Evolutionary conservation across 805 yeast species (phyloP), one percentile per base, ranked within the genome.

Genomic region (Groenewaldozyma salmanticensis): DNA sequence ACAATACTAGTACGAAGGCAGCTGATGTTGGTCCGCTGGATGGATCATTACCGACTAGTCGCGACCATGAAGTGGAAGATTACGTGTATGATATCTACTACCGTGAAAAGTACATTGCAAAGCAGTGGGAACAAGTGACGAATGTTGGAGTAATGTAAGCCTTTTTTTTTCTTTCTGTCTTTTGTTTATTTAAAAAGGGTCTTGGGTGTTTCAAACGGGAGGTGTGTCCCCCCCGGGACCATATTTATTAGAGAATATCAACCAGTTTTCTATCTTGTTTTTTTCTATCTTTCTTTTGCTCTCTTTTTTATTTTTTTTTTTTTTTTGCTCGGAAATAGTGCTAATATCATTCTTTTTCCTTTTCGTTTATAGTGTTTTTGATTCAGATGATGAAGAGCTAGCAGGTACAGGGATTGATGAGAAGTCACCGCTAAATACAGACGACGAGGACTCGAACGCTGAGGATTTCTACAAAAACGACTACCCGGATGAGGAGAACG

Each of bases 41-140:
- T n/a, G 27, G 13, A 4, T 9, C 21, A n/a, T 6, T 15, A 6
- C 39, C 33, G 13, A 16, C 31, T n/a, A 27, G 9, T 21, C 29
- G 31, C 11, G 57, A 55, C 31, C 44, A 48, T 11, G 67, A 57
- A 36, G 62, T 62, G 3, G 64, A 72, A n/a, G 95, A 84, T 34
- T 90, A 85, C 51, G 97, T 90, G 16, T 90, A 86, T 54, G 98
- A 90, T 60, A 87, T 90, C 7, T 90, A 90, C 61, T 70, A 79
- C 64, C 65, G 81, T 38, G 81, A 77, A 44, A 67, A 64, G n/a
- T 52, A 52, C 58, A 75, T 72, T 42, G 70, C 66, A 53, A 49
- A 72, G 45, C 65, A 62, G 44, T 43, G 59, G 57, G 59, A 65
- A 55, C 46, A 57, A 46, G 38, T 42, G 22, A 46, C 45, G 5